These are phyloP conservation scores for Pinus taeda DNA, from an alignment of 75 land plant species.

Conservation along the genomic window DNA sequence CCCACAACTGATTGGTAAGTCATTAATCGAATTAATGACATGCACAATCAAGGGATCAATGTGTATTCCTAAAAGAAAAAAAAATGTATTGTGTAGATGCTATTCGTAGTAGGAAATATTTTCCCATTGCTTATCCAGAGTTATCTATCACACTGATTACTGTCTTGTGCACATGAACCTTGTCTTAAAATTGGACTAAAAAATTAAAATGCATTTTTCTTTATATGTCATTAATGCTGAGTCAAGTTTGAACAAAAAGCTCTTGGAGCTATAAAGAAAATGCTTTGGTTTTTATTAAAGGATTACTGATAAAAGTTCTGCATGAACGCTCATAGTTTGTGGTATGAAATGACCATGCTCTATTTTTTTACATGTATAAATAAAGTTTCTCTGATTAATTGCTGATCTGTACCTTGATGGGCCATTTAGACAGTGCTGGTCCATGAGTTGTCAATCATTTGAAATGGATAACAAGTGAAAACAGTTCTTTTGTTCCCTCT, in stretches of 20 bases:
- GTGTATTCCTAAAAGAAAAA: background rate
- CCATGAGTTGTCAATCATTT: background rate
- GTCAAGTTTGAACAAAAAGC: background rate
- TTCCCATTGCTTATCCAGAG: background rate
- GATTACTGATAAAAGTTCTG: background rate
- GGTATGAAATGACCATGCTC: background rate
- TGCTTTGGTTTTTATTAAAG: background rate
- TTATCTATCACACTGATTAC: background rate
- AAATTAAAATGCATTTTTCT: background rate
- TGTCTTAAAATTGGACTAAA: background rate
- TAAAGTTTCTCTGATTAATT: background rate
- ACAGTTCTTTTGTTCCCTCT: background rate
- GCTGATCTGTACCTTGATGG: background rate
- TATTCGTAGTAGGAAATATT: background rate
- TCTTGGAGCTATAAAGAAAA: background rate
- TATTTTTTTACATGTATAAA: background rate
- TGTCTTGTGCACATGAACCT: background rate
- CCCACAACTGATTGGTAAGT: background rate
- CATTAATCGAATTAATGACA: background rate
- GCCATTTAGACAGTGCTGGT: background rate
- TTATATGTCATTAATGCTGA: background rate
- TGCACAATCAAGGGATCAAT: background rate
- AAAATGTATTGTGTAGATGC: background rate
- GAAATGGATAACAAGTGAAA: background rate
- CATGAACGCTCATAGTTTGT: background rate